A percentile compares a stretch with the other conserved stretches of the same genome.
phyloP scores from a whole-genome alignment of 345 rosid species.

The Salix koriyanagi region DNA sequence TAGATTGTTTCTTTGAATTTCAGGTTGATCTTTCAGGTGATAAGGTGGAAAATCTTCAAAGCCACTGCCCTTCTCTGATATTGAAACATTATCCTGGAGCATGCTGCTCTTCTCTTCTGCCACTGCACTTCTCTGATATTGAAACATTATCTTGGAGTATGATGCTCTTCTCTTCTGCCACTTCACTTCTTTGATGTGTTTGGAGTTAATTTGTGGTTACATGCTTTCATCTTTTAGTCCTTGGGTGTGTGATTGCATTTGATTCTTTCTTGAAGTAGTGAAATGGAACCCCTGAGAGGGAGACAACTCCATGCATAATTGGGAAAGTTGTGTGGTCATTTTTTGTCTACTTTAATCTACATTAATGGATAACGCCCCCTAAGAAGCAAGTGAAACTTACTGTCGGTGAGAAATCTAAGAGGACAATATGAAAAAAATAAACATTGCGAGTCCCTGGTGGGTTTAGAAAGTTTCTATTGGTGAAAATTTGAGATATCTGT shows the following conservation, averaged over 20 bases:
- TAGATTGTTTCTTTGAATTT: constrained; percentile 22
- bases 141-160: constrained; percentile 88
- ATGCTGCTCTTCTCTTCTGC: constrained; percentile 28
- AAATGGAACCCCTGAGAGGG: not conserved
- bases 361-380: not conserved
- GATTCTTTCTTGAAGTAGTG: not conserved
- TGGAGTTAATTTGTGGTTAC: not conserved
- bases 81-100: constrained; percentile 88
- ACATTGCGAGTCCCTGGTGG: not conserved
- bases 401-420: not conserved
- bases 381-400: not conserved
- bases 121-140: constrained; percentile 49
- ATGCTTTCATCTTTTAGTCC: not conserved
- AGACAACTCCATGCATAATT: not conserved
- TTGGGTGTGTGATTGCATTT: not conserved
- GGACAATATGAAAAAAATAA: not conserved
- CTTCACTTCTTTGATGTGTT: not conserved
- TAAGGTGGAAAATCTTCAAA: constrained; percentile 64
- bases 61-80: constrained; percentile 46
- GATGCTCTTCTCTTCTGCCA: constrained; percentile 16
- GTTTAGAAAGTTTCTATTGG: not conserved
- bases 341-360: not conserved
- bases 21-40: constrained; percentile 94
- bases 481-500: not conserved
- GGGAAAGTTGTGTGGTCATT: not conserved